Evolutionary conservation across 441 rosid genomes (phyloP), one percentile per base, ranked within the genome.

Genomic region (Brassica balearica): DNA sequence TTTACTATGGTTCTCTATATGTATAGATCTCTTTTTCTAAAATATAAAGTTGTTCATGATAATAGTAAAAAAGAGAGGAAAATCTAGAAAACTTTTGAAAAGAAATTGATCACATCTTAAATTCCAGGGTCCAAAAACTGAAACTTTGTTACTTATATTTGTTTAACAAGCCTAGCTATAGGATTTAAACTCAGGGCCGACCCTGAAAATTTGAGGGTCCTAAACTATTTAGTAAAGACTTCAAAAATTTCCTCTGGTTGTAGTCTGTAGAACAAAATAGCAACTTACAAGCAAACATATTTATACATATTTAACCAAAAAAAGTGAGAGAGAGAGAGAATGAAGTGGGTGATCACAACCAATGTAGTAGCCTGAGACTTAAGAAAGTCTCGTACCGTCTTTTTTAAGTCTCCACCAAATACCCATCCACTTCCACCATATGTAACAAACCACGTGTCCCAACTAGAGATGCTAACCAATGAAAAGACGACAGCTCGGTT

Each of bases 381-480:
- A 78, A 66, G 81, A 78, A 72, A 79, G 71, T 69, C 82, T 79
- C 71, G 75, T 79, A 41, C 78, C 78, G 71, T 79, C 78, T 51
- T 68, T 79, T 74, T 38, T n/a, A 79, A 79, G 78, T 62, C 82
- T 73, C 75, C 67, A 73, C 78, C 82, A 79, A 68, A 74, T 67
- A 63, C 9, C 43, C 70, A 48, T 60, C 77, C 69, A 68, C 14
- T 79, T 58, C 55, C 65, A 73, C 75, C 82, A 79, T 63, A 34
- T 41, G 63, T 27, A 74, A 73, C 71, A 23, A 61, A 53, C 82
- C 82, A 79, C 82, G 71, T 73, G 82, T 73, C 75, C 14, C 3
- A 36, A 53, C 29, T n/a, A 5, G 2, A 63, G 59, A 61, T 73
- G 32, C 0, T 3, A 61, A 48, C 78, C 75, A 79, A 53, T 74